Conservation (phyloP, 306 rosid genomes). For the Ziziphus jujuba region DNA sequence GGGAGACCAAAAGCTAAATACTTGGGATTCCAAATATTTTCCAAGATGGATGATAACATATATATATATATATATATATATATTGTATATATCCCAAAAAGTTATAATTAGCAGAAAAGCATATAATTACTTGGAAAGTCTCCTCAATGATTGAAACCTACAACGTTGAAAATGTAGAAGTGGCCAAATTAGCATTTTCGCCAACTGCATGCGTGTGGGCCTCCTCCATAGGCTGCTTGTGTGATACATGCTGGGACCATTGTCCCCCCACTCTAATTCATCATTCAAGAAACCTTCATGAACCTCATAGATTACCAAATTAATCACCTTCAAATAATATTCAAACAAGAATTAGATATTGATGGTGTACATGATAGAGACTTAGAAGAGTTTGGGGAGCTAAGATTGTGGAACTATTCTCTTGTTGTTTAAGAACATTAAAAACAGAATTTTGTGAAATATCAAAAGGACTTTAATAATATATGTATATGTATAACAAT, state of each 20-base stretch:
- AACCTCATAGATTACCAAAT: not conserved
- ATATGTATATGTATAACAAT: too few species aligned
- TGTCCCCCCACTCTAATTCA: not conserved
- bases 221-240: not conserved
- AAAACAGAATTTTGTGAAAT: too few species aligned
- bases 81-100: not conserved
- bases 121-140: not conserved
- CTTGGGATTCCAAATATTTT: too few species aligned
- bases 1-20: too few species aligned
- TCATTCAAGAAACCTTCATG: not conserved
- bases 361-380: too few species aligned
- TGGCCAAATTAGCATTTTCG: slow-evolving; percentile 2
- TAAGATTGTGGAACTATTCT: too few species aligned
- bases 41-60: too few species aligned
- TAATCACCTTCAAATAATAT: not conserved
- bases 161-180: slow-evolving; percentile 14
- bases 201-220: slow-evolving; percentile 12
- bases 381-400: too few species aligned
- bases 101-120: not conserved
- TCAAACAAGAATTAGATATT: too few species aligned
- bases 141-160: slow-evolving; percentile 22
- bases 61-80: too few species aligned
- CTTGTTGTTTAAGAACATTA: too few species aligned
- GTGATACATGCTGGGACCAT: slow-evolving; percentile 3
- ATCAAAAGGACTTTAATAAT: too few species aligned